phyloP scores from a whole-genome alignment of 2,329 filamentous ascomycete species.

The Elsinoe arachidis region DNA sequence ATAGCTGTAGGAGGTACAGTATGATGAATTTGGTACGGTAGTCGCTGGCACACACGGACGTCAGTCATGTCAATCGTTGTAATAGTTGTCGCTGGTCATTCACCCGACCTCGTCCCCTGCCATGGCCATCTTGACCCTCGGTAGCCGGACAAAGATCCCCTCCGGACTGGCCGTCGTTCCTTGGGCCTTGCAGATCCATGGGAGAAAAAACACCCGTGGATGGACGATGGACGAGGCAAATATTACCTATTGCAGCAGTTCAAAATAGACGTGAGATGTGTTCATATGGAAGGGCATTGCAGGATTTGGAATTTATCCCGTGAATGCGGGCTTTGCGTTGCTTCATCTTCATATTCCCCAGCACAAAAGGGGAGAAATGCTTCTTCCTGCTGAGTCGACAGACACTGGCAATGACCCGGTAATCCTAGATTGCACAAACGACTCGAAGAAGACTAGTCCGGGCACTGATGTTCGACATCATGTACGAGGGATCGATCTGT shows the following conservation, averaged over 20 bases:
- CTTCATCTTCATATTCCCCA: background rate
- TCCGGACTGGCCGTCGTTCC: background rate
- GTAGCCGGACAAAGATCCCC: conserved; percentile 1
- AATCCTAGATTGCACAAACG: background rate
- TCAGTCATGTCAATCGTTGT: too few relatives aligned
- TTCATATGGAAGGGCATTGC: background rate
- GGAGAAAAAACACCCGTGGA: background rate
- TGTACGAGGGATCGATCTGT: background rate
- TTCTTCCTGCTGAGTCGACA: background rate
- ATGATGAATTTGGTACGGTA: too few relatives aligned
- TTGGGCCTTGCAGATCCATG: background rate
- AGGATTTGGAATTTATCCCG: background rate
- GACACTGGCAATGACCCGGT: background rate
- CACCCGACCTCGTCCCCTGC: background rate
- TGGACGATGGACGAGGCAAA: background rate
- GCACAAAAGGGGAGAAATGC: background rate
- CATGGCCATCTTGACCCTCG: background rate
- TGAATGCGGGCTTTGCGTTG: too few relatives aligned
- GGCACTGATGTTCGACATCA: background rate
- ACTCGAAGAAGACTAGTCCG: background rate
- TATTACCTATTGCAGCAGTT: background rate
- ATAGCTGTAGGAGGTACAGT: too few relatives aligned
- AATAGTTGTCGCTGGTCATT: background rate
- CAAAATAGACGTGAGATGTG: background rate
- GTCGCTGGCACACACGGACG: too few relatives aligned